Conservation (phyloP, 31 red algal species). For the Endocladia muricata region DNA sequence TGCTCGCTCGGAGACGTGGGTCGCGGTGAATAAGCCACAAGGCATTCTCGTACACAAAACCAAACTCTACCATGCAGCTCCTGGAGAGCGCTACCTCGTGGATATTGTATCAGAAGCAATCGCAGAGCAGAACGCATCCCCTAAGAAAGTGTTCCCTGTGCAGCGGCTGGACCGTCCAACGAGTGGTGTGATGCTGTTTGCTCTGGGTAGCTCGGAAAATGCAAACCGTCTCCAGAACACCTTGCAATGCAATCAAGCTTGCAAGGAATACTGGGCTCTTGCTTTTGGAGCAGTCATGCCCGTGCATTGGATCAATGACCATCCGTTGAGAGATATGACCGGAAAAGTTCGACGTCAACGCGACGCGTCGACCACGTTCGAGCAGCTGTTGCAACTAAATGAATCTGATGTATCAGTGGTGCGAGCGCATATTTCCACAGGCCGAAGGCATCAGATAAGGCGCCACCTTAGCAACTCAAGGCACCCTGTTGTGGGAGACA, state of each 20-base stretch:
- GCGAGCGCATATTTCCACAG: slow-evolving; percentile 27
- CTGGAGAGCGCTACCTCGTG: slow-evolving; percentile 27
- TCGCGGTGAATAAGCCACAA: slow-evolving; percentile 61
- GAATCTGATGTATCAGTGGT: slow-evolving; percentile 50
- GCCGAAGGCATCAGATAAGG: slow-evolving; percentile 68
- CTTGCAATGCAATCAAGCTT: slow-evolving; percentile 8
- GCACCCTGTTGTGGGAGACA: slow-evolving; percentile 62
- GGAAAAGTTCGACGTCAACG: slow-evolving; percentile 56
- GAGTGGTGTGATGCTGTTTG: slow-evolving; percentile 55
- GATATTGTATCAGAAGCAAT: slow-evolving; percentile 6
- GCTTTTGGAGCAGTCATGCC: slow-evolving; percentile 49
- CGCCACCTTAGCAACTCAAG: slow-evolving; percentile 57
- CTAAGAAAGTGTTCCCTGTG: slow-evolving; percentile 28
- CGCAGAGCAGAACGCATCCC: neutral
- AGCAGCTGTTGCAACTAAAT: slow-evolving; percentile 25
- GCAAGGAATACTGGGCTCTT: slow-evolving; percentile 69
- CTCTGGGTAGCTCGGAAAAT: slow-evolving; percentile 27
- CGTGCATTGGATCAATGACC: slow-evolving; percentile 48
- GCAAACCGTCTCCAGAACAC: slow-evolving; percentile 50
- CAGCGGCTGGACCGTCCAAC: slow-evolving; percentile 71
- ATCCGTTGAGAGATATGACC: slow-evolving; percentile 55
- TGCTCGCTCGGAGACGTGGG: slow-evolving; percentile 17
- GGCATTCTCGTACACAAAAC: slow-evolving; percentile 67
- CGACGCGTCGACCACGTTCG: slow-evolving; percentile 22
- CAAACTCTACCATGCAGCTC: slow-evolving; percentile 24